phyloP scores from a whole-genome alignment of 805 yeast genomes.

The Myxozyma sirexii region DNA sequence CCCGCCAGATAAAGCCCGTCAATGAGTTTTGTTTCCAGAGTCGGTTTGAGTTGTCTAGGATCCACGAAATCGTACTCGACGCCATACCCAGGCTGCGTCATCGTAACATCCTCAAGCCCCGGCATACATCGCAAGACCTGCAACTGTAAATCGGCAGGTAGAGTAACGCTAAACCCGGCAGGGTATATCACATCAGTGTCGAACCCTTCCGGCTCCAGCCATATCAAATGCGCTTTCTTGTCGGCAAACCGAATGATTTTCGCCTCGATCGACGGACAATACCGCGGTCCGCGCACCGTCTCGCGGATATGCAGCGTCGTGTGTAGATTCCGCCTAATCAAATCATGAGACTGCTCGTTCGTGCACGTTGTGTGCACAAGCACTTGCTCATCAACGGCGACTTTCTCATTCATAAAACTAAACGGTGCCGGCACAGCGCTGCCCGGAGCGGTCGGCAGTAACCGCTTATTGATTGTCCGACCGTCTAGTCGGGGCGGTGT shows the following conservation, averaged over 20 bases:
- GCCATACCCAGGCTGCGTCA: constrained; percentile 97
- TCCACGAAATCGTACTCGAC: constrained; percentile 97
- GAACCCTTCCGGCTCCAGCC: constrained; percentile 97
- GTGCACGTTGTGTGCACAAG: constrained; percentile 79
- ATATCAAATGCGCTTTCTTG: constrained; percentile 74
- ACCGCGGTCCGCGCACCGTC: constrained; percentile 93
- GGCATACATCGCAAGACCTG: constrained; percentile 74
- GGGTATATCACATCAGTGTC: constrained; percentile 89
- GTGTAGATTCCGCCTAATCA: constrained; percentile 70
- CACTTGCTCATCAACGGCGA: constrained; percentile 53
- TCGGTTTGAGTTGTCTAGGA: constrained; percentile 78
- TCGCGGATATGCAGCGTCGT: constrained; percentile 89
- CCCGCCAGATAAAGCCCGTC: constrained; percentile 88
- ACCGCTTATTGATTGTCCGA: constrained; percentile 66
- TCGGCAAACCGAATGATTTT: constrained; percentile 80
- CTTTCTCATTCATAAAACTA: constrained; percentile 77
- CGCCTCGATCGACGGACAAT: constrained; percentile 95
- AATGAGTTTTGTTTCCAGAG: constrained; percentile 79
- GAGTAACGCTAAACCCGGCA: constrained; percentile 91
- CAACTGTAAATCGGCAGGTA: constrained; percentile 92
- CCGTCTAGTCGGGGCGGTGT: constrained; percentile 90
- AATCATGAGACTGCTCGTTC: constrained; percentile 69
- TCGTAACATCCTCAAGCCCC: constrained; percentile 84
- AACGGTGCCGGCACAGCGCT: constrained; percentile 87
- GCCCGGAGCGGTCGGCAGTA: constrained; percentile 72